phyloP scores from a whole-genome alignment of 2,329 filamentous ascomycete species.

The Colletotrichum sp. region DNA sequence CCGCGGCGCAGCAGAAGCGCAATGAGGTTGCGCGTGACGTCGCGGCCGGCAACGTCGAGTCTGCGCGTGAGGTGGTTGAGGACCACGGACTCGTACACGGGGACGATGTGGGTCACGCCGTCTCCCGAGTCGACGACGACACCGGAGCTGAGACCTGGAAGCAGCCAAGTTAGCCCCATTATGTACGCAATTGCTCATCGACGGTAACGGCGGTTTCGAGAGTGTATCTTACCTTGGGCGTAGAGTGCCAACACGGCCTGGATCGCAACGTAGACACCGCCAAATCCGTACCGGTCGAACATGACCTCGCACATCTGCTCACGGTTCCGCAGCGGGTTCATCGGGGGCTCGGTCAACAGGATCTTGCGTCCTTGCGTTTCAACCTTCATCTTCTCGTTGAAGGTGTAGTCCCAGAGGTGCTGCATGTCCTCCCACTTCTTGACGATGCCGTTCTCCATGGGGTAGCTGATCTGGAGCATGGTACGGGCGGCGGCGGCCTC shows the following conservation, averaged over 20 bases:
- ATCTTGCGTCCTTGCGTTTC: conserved; percentile 94
- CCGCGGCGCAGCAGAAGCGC: conserved; percentile 90
- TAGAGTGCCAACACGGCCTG: conserved; percentile 96
- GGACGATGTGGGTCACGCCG: conserved; percentile 97
- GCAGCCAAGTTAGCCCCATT: background rate
- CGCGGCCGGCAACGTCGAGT: conserved; percentile 92
- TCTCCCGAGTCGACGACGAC: conserved; percentile 99
- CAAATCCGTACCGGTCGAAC: conserved; percentile 97
- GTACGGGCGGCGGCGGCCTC: conserved; percentile 94
- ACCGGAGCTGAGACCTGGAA: conserved; percentile 78
- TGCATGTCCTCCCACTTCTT: conserved; percentile 99
- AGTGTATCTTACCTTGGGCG: conserved; percentile 74
- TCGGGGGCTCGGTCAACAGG: conserved; percentile 92
- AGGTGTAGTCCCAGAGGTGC: conserved; percentile 99
- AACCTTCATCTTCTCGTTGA: conserved; percentile 94
- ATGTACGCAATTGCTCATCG: background rate
- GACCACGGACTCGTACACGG: conserved; percentile 97
- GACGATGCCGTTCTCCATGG: conserved; percentile 99
- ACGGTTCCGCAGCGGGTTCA: conserved; percentile 96
- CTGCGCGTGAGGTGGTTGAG: conserved; percentile 95
- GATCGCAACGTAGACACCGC: conserved; percentile 96
- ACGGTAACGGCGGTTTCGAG: background rate
- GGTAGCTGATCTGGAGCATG: conserved; percentile 98
- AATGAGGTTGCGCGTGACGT: conserved; percentile 98
- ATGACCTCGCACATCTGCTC: conserved; percentile 99